phyloP scores from a whole-genome alignment of 208 protist genomes.

The Crithidia fasciculata region DNA sequence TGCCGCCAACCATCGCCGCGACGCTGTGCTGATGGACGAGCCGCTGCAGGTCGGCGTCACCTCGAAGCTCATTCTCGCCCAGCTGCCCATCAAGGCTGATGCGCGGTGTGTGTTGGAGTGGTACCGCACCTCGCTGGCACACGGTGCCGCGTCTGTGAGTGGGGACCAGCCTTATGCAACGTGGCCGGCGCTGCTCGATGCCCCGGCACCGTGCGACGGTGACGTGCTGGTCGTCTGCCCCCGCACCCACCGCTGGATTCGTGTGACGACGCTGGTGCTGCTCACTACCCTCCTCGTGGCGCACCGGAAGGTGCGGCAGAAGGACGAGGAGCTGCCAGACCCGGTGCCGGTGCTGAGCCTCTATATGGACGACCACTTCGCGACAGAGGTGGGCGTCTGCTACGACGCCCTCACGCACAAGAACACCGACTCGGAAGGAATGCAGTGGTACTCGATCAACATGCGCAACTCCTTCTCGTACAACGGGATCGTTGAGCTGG shows the following conservation, averaged over 20 bases:
- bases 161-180: neutral
- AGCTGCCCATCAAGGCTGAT: slow-evolving; percentile 24
- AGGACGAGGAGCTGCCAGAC: neutral
- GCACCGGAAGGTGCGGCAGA: slow-evolving; percentile 3
- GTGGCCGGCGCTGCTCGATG: slow-evolving; percentile 23
- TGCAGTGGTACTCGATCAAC: slow-evolving; percentile 16
- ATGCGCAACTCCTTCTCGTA: slow-evolving; percentile 25
- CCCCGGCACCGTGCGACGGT: slow-evolving; percentile 16
- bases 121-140: slow-evolving; percentile 8
- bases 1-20: slow-evolving; percentile 5
- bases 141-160: neutral
- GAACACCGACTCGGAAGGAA: slow-evolving; percentile 27
- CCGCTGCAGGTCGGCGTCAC: slow-evolving; percentile 11
- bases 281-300: neutral
- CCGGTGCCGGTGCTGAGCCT: slow-evolving; percentile 13
- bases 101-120: slow-evolving; percentile 1
- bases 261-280: slow-evolving; percentile 10
- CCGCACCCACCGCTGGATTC: slow-evolving; percentile 24
- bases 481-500: slow-evolving; percentile 24
- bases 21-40: slow-evolving; percentile 10
- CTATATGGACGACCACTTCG: neutral
- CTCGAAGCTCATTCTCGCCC: slow-evolving; percentile 10
- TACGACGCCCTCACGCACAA: slow-evolving; percentile 11
- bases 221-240: slow-evolving; percentile 26
- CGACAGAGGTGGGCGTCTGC: slow-evolving; percentile 8